Percentiles rank a stretch among this genome's conserved stretches.
Conservation (phyloP, 108 stramenopile genomes). For the Skeletonema tropicum region DNA sequence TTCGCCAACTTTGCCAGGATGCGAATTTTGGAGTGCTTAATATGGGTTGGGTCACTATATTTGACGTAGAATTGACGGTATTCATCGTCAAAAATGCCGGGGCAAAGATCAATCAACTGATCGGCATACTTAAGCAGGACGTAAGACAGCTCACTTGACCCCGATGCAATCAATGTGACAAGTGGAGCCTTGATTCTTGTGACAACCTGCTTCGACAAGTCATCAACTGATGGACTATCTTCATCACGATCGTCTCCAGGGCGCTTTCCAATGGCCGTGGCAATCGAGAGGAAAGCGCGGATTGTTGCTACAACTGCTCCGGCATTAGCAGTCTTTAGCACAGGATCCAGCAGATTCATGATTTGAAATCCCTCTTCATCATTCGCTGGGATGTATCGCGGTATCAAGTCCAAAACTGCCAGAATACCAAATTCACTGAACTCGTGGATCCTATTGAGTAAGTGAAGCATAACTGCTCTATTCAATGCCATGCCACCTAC, state of each 20-base stretch:
- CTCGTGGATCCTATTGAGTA: slow-evolving; percentile 96
- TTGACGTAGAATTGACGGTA: slow-evolving; percentile 97
- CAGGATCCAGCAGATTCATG: slow-evolving; percentile 99
- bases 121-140: slow-evolving; percentile 94
- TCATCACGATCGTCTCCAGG: slow-evolving; percentile 52
- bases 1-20: slow-evolving; percentile 92
- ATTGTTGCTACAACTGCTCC: slow-evolving; percentile 95
- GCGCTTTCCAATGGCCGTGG: slow-evolving; percentile 76
- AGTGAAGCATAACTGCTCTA: slow-evolving; percentile 91
- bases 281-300: slow-evolving; percentile 92
- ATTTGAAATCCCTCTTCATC: slow-evolving; percentile 96
- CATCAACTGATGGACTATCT: slow-evolving; percentile 44
- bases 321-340: slow-evolving; percentile 91
- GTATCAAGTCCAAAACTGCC: slow-evolving; percentile 92
- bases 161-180: slow-evolving; percentile 90
- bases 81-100: slow-evolving; percentile 96
- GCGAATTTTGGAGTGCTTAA: slow-evolving; percentile 94
- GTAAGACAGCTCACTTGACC: slow-evolving; percentile 89
- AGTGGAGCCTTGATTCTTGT: slow-evolving; percentile 93
- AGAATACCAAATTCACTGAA: slow-evolving; percentile 98
- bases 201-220: slow-evolving; percentile 90
- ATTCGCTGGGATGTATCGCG: slow-evolving; percentile 90
- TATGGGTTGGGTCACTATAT: slow-evolving; percentile 92
- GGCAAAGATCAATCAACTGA: slow-evolving; percentile 87
- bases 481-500: slow-evolving; percentile 98